Evolutionary conservation across 2,329 filamentous ascomycete species (phyloP).

Genomic region (Sporothrix euskadiensis): DNA sequence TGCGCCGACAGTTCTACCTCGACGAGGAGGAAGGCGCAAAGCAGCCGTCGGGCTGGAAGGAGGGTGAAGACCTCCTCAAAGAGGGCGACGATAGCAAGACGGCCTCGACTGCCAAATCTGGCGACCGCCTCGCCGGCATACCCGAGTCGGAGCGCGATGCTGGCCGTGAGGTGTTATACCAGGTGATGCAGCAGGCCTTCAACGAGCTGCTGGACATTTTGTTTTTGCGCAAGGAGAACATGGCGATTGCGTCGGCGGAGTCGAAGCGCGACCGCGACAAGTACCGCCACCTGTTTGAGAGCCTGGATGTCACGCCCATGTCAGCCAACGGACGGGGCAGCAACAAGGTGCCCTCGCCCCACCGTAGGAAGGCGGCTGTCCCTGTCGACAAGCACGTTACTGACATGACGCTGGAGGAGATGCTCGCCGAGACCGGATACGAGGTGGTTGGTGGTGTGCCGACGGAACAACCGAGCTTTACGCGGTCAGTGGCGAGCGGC

Average conservation of each 20-base stretch:
- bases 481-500: background rate
- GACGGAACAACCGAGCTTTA: slow-evolving; percentile 31
- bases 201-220: slow-evolving; percentile 88
- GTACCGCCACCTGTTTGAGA: slow-evolving; percentile 52
- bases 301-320: slow-evolving; percentile 41
- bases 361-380: background rate
- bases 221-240: slow-evolving; percentile 78
- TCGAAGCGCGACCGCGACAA: slow-evolving; percentile 63
- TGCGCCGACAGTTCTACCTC: slow-evolving; percentile 74
- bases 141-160: slow-evolving; percentile 79
- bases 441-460: slow-evolving; percentile 36
- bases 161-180: slow-evolving; percentile 85
- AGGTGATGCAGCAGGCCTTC: slow-evolving; percentile 87
- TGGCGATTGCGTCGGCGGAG: slow-evolving; percentile 66
- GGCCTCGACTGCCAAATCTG: slow-evolving; percentile 32
- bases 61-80: slow-evolving; percentile 58
- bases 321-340: background rate
- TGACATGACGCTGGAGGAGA: slow-evolving; percentile 43
- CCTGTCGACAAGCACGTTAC: slow-evolving; percentile 32
- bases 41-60: slow-evolving; percentile 64
- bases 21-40: slow-evolving; percentile 78
- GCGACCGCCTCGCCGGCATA: slow-evolving; percentile 67
- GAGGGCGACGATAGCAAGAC: slow-evolving; percentile 59
- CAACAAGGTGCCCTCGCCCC: background rate
- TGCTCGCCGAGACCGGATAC: slow-evolving; percentile 51